A percentile compares a stretch with the other conserved stretches of the same genome.
These are phyloP conservation scores for Dendrostoma leiphaemia DNA, from an alignment of 2,329 filamentous ascomycete genomes.

Conservation along the genomic window DNA sequence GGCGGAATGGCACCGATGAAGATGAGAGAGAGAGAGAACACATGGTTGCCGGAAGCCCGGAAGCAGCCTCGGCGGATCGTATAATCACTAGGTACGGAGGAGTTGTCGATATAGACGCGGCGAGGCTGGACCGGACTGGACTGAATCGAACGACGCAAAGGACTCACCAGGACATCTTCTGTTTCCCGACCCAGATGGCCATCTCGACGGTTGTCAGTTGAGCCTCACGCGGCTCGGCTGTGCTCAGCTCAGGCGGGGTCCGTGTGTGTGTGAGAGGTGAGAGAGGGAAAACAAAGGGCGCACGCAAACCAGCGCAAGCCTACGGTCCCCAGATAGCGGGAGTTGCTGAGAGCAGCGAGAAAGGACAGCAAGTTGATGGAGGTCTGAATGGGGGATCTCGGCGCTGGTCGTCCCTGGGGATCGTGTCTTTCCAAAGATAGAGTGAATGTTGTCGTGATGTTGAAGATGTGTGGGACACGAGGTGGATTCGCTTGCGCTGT, in stretches of 20 bases:
- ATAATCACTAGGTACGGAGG: background rate
- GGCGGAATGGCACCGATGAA: no score
- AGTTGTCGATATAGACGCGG: no score
- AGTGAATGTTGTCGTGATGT: background rate
- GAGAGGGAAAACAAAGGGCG: background rate
- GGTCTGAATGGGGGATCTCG: background rate
- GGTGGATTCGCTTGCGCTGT: background rate
- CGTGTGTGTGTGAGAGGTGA: background rate
- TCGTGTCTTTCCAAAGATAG: no score
- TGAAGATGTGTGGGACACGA: background rate
- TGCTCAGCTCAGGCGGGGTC: slow-evolving; percentile 2
- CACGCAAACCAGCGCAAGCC: no score
- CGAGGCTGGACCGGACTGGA: background rate
- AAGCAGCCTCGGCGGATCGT: background rate
- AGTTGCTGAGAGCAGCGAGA: no score
- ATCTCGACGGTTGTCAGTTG: slow-evolving; percentile 4
- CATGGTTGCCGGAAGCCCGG: background rate
- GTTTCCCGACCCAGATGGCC: slow-evolving; percentile 20
- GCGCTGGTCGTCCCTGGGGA: no score
- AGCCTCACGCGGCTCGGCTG: slow-evolving; percentile 13
- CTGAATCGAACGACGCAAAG: background rate
- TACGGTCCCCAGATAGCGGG: no score
- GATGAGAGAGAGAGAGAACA: no score
- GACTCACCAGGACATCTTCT: slow-evolving; percentile 20
- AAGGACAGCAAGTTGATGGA: no score